These are phyloP conservation scores for Heliamphora pulchella DNA, from an alignment of 179 eudicot genomes.

Conservation along the genomic window DNA sequence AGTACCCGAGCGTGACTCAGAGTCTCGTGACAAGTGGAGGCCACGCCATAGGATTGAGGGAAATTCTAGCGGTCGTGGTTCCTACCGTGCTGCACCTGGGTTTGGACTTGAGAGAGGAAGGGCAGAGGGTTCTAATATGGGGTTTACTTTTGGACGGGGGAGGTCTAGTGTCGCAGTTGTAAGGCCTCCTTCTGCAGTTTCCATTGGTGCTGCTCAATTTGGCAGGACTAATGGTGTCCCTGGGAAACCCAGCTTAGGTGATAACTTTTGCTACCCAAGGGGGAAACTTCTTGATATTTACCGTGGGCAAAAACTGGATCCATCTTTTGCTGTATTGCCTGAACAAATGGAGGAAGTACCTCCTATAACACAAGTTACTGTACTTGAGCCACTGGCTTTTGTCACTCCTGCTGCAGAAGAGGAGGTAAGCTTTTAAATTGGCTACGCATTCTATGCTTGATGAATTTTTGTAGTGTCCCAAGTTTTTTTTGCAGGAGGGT, in stretches of 20 bases:
- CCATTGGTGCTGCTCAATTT: constrained; percentile 32
- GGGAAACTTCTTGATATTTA: constrained; percentile 89
- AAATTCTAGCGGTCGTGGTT: constrained; percentile 46
- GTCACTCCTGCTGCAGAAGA: constrained; percentile 70
- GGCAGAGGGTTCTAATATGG: constrained; percentile 53
- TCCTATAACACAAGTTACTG: constrained; percentile 43
- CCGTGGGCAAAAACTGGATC: constrained; percentile 50
- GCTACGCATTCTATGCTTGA: not conserved
- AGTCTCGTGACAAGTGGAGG: constrained; percentile 97
- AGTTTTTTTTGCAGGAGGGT: constrained; percentile 8
- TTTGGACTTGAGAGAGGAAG: constrained; percentile 75
- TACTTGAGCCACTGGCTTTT: constrained; percentile 74
- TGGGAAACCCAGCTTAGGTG: constrained; percentile 43
- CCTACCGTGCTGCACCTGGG: constrained; percentile 90
- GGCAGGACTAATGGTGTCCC: constrained; percentile 42
- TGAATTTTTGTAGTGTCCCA: not conserved
- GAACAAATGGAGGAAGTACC: constrained; percentile 53
- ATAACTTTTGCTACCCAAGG: constrained; percentile 67
- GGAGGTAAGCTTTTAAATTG: constrained; percentile 43
- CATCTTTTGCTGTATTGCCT: constrained; percentile 36
- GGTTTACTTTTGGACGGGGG: constrained; percentile 86
- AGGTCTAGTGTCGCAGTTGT: constrained; percentile 44
- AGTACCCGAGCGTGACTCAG: constrained; percentile 53
- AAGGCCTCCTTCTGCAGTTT: constrained; percentile 44
- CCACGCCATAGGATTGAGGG: constrained; percentile 89